Evolutionary conservation across 2,329 filamentous ascomycete species (phyloP).

Genomic region (Calonectria henricotiae): DNA sequence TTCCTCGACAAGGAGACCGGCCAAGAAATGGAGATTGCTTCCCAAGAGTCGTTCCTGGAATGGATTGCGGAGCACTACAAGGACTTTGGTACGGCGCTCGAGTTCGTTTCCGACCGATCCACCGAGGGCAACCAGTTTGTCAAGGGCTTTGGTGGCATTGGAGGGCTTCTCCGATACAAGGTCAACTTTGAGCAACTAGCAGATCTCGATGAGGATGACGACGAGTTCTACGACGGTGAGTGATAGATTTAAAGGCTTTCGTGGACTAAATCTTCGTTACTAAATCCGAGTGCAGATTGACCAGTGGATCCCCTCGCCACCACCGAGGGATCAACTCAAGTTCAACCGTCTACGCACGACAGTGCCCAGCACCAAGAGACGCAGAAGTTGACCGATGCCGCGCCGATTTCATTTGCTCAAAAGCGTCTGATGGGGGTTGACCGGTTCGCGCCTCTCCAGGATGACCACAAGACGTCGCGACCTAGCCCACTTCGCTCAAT

Average conservation of each 20-base stretch:
- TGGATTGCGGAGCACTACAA: constrained; percentile 99
- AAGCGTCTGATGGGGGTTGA: constrained; percentile 66
- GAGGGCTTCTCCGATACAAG: constrained; percentile 97
- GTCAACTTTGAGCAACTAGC: constrained; percentile 99
- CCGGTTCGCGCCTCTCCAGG: constrained; percentile 63
- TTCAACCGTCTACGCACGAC: constrained; percentile 65
- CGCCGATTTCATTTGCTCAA: constrained; percentile 64
- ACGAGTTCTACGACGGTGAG: constrained; percentile 88
- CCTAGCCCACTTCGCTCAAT: constrained; percentile 80
- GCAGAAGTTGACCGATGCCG: constrained; percentile 64
- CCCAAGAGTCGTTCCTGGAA: constrained; percentile 95
- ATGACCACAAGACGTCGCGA: constrained; percentile 69
- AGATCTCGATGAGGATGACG: constrained; percentile 93
- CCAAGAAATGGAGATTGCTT: constrained; percentile 95
- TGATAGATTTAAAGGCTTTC: not conserved
- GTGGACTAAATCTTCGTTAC: constrained; percentile 6
- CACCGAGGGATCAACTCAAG: constrained; percentile 88
- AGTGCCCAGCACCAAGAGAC: constrained; percentile 61
- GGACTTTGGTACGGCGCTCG: constrained; percentile 94
- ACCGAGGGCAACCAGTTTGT: constrained; percentile 99
- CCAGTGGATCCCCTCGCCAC: constrained; percentile 88
- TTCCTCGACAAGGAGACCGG: constrained; percentile 98
- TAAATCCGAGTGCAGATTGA: constrained; percentile 76
- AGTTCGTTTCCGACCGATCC: constrained; percentile 98
- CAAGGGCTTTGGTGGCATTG: constrained; percentile 99